Base-by-base conservation (phyloP, 768 basidiomycete genomes). In the Phanerochaete sordida region DNA sequence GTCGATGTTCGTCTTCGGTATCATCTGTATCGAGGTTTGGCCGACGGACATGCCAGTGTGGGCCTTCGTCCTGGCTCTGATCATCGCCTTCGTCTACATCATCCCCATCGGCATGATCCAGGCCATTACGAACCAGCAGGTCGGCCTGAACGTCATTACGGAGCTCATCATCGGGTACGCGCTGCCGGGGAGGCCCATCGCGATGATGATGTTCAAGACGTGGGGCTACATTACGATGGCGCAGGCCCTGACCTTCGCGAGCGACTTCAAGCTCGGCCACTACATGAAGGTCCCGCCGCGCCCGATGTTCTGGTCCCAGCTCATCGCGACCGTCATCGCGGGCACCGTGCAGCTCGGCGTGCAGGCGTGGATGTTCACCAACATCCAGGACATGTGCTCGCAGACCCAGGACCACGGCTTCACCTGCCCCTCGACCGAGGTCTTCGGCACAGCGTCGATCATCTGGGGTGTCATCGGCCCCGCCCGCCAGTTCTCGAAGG, bases 401-500 rank as follows among this genome's bases (percentile, higher is more conserved):
- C 70, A 75, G 8, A 62, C 75, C 50, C 84, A 89, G 71, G 74
- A 69, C 65, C 79, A 86, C 65, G 81, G 82, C 21, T 91, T 91
- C 72, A 86, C 83, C 57, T 92, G 90, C 70, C 88, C 90, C 0
- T 70, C 59, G 13, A 87, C 87, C 5, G 76, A 85, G 61, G 87
- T 90, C 9, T 92, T 93, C 70, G 89, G 88, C 39, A 90, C 88
- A 2, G 91, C 91, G 23, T 84, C 83, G 59, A 82, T 93, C 62
- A 81, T 93, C 62, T 74, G 73, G 73, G 89, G 92, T 61, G 88
- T 90, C 62, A 89, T 94, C 58, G 90, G 91, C 1, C 91, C 91
- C 7, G 76, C 74, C 28, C 78, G 84, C 19, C 80, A 85, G 68
- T 93, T 90, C 77, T 88, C 83, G 2, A 48, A 74, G 16, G 89